Base-by-base conservation (phyloP, 176 grass and related monocot species). In the Melocanna baccifera region DNA sequence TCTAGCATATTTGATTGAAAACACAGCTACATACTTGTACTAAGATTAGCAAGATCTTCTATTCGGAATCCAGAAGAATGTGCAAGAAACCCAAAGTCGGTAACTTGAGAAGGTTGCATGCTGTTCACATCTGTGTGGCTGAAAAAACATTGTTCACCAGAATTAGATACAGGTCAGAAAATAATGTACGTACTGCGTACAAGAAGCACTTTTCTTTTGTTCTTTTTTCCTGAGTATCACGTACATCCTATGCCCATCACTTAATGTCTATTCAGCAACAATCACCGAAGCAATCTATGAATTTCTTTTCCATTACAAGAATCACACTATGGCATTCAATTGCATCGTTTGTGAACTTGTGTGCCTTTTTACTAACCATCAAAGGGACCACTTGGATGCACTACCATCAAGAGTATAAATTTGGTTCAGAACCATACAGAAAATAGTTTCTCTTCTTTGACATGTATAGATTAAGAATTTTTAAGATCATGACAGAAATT, bases 31-130 rank as follows among this genome's bases (percentile, higher is more conserved):
- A 87, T 94, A 97, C 94, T 78, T 37, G 82, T 84, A 66, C 77
- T 86, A 30, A 92, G 50, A 86, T 83, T 87, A 55, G 81, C 85
- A 53, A 91, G 64, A 85, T 90, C 94, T 69, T 85, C 94, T 83
- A 97, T 83, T 71, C 63, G 81, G 82, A 92, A 89, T 80, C 86
- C 88, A 78, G 77, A 64, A 48, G 94, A 92, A 19, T 89, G 90
- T 58, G 89, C 92, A 80, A 89, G 81, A 6, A 50, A 86, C 59
- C 81, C 90, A 47, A 92, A 92, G 69, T 94, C 88, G 51, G 90
- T 78, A 69, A 92, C 75, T 81, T 51, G 77, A 62, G 92, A 89
- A 71, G 76, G 86, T 67, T 89, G 92, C 92, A 94, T 92, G 86
- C 29, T 43, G 87, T 87, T 90, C 82, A 88, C 75, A 67, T 87